These are phyloP conservation scores for Afroboletus lepidellus DNA, from an alignment of 1,284 basidiomycete genomes.

Conservation along the genomic window DNA sequence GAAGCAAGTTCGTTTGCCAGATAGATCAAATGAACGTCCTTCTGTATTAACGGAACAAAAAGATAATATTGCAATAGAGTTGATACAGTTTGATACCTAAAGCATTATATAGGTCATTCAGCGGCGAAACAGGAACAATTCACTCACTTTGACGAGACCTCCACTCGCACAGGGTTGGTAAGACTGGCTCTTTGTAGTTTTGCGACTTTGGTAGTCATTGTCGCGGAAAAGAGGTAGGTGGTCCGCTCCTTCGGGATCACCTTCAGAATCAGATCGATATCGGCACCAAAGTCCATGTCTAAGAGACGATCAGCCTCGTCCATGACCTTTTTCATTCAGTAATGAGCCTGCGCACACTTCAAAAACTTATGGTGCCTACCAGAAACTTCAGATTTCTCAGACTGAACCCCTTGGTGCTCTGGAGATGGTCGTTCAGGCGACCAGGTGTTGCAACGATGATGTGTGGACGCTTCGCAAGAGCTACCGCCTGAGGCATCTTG, in stretches of 20 bases:
- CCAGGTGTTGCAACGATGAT: conserved; percentile 98
- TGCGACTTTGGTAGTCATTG: conserved; percentile 99
- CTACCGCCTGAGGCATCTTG: conserved; percentile 90
- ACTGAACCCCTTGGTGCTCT: conserved; percentile 98
- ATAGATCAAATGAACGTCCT: conserved; percentile 91
- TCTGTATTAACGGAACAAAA: conserved; percentile 89
- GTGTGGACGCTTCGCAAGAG: conserved; percentile 92
- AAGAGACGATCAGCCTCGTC: conserved; percentile 97
- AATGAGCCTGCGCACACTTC: conserved; percentile 6
- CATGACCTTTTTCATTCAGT: conserved; percentile 61
- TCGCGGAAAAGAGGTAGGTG: conserved; percentile 97
- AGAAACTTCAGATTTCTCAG: conserved; percentile 86
- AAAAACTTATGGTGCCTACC: conserved; percentile 44
- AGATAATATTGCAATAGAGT: conserved; percentile 96
- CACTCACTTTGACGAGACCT: conserved; percentile 88
- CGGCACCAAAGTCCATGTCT: conserved; percentile 97
- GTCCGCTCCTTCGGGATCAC: conserved; percentile 92
- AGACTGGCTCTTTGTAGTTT: conserved; percentile 97
- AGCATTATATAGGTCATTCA: conserved; percentile 3
- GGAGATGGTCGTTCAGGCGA: conserved; percentile 91
- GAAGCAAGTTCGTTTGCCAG: conserved; percentile 88
- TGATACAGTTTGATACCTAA: conserved; percentile 94
- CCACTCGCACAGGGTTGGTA: conserved; percentile 91
- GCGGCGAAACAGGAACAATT: background rate
- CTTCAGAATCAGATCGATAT: conserved; percentile 97